phyloP scores from a whole-genome alignment of 805 yeast species.

The Suhomyces prunicola region DNA sequence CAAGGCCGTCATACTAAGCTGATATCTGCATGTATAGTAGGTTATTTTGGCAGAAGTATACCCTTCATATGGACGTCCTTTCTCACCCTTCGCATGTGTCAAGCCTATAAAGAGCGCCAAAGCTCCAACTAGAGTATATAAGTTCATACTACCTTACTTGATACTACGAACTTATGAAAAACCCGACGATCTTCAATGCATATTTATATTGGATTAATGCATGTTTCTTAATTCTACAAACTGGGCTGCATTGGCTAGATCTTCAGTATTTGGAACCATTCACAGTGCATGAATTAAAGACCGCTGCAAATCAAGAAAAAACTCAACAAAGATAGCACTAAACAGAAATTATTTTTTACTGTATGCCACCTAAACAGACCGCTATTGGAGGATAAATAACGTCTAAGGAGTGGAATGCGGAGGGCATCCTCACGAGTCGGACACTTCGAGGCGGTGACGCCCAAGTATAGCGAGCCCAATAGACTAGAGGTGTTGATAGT shows the following conservation, averaged over 20 bases:
- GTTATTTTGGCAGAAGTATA: not conserved
- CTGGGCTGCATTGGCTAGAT: not conserved
- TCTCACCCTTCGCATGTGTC: not conserved
- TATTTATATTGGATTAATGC: not conserved
- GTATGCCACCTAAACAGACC: not conserved
- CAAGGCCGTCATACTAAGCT: slow-evolving; percentile 5
- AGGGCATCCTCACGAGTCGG: no score
- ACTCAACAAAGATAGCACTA: not conserved
- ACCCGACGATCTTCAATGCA: not conserved
- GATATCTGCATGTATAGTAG: slow-evolving; percentile 9
- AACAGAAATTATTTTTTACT: not conserved
- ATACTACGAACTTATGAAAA: not conserved
- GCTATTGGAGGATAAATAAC: not conserved
- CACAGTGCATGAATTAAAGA: not conserved
- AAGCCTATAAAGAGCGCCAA: not conserved
- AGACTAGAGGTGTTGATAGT: not conserved
- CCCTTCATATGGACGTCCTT: not conserved
- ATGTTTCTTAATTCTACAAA: not conserved
- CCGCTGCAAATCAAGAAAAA: not conserved
- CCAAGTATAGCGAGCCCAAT: not conserved
- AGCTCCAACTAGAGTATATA: not conserved
- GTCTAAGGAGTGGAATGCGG: no score
- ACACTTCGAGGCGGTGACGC: not conserved
- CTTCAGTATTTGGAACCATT: not conserved
- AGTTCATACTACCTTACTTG: not conserved